Percentiles rank a stretch among this genome's conserved stretches.
These are phyloP conservation scores for Malbranchea zuffiana DNA, from an alignment of 2,329 filamentous ascomycete genomes.

Conservation along the genomic window DNA sequence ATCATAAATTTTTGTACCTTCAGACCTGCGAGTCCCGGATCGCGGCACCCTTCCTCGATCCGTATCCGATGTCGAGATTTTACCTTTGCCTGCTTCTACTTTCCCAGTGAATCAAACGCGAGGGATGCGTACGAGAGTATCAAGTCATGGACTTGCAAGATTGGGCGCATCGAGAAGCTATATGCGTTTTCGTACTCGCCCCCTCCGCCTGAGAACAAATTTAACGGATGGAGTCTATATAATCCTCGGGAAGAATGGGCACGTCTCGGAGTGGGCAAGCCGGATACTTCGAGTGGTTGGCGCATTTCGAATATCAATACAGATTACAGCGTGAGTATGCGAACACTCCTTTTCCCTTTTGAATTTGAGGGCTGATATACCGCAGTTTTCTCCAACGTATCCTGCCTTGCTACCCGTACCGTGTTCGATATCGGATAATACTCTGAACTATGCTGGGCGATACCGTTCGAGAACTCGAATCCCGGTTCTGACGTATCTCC, in stretches of 20 bases:
- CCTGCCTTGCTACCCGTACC: slow-evolving; percentile 77
- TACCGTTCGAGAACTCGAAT: slow-evolving; percentile 85
- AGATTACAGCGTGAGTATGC: slow-evolving; percentile 55
- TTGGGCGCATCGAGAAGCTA: slow-evolving; percentile 75
- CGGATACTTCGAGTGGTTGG: slow-evolving; percentile 72
- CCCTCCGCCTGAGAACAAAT: slow-evolving; percentile 57
- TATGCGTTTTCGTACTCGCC: slow-evolving; percentile 83
- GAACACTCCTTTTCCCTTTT: slow-evolving; percentile 3
- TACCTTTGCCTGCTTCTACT: slow-evolving; percentile 84
- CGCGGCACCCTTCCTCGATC: slow-evolving; percentile 66
- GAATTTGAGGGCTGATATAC: slow-evolving; percentile 14
- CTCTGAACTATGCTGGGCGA: slow-evolving; percentile 79
- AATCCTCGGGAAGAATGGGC: slow-evolving; percentile 76
- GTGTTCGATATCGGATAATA: slow-evolving; percentile 86
- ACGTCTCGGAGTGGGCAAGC: slow-evolving; percentile 75
- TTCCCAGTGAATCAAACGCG: slow-evolving; percentile 60
- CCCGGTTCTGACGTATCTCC: slow-evolving; percentile 84
- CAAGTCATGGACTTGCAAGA: slow-evolving; percentile 64
- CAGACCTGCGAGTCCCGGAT: slow-evolving; percentile 58
- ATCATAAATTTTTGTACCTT: slow-evolving; percentile 75
- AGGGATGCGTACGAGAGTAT: slow-evolving; percentile 83
- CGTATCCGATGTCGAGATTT: slow-evolving; percentile 88
- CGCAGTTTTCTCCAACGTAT: slow-evolving; percentile 78
- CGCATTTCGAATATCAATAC: slow-evolving; percentile 80
- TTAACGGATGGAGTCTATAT: slow-evolving; percentile 77